phyloP scores from a whole-genome alignment of 2,329 filamentous ascomycete species.

The Aureobasidium musti region DNA sequence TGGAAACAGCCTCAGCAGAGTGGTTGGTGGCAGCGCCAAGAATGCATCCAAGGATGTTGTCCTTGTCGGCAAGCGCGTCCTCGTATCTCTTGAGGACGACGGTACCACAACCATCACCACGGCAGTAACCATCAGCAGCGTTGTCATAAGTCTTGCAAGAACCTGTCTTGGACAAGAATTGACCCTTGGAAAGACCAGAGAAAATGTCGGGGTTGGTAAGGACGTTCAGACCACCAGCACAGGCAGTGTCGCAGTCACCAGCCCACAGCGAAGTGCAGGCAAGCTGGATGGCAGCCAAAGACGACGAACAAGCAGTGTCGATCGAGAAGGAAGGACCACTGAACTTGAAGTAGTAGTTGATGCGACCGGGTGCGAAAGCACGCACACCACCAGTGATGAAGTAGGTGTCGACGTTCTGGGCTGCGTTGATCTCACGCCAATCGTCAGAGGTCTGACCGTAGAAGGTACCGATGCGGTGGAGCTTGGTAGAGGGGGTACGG shows the following conservation, averaged over 20 bases:
- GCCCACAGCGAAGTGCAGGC: conserved; percentile 72
- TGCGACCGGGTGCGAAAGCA: conserved; percentile 63
- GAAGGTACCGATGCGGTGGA: conserved; percentile 68
- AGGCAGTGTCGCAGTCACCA: conserved; percentile 77
- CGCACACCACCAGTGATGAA: conserved; percentile 65
- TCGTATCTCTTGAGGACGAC: conserved; percentile 78
- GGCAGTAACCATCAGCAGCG: conserved; percentile 78
- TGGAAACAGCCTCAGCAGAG: conserved; percentile 76
- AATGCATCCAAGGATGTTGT: conserved; percentile 71
- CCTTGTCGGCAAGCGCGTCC: conserved; percentile 74
- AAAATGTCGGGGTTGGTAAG: conserved; percentile 82
- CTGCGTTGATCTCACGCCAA: conserved; percentile 73
- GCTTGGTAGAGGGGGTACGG: conserved; percentile 66
- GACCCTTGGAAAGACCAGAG: conserved; percentile 71
- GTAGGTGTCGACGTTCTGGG: conserved; percentile 70
- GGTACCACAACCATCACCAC: conserved; percentile 72
- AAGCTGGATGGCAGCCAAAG: conserved; percentile 69
- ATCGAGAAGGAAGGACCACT: conserved; percentile 70
- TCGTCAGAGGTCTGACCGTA: conserved; percentile 76
- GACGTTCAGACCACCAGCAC: conserved; percentile 76
- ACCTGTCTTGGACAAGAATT: conserved; percentile 75
- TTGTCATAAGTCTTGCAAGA: conserved; percentile 81
- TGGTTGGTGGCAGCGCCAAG: conserved; percentile 77
- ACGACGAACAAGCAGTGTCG: conserved; percentile 78
- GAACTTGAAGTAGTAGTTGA: conserved; percentile 78